These are phyloP conservation scores for Phytophthora nicotianae DNA, from an alignment of 352 stramenopile genomes.

Conservation along the genomic window DNA sequence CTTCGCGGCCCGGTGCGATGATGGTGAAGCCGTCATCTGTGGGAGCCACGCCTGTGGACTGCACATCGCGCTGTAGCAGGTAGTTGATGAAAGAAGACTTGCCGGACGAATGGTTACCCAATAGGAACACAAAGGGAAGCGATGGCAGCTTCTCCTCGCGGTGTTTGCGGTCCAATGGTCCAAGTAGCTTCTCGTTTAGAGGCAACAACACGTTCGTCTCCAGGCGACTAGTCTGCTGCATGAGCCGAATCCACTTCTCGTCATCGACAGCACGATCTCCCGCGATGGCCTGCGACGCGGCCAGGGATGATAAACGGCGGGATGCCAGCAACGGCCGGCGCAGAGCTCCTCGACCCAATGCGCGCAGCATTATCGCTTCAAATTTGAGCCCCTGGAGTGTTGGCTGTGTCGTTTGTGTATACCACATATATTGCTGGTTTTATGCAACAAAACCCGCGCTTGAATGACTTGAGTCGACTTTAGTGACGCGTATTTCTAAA, in stretches of 20 bases:
- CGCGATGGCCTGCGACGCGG: conserved; percentile 27
- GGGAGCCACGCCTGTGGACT: conserved; percentile 99
- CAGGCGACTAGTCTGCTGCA: conserved; percentile 80
- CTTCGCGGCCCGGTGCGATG: conserved; percentile 95
- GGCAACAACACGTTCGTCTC: conserved; percentile 77
- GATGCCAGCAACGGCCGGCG: conserved; percentile 14
- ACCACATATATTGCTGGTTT: neutral
- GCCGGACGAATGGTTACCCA: conserved; percentile 99
- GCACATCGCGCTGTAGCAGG: conserved; percentile 93
- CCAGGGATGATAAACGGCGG: conserved; percentile 27
- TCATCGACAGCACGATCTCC: conserved; percentile 38
- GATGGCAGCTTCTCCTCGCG: conserved; percentile 92
- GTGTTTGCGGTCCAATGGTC: conserved; percentile 89
- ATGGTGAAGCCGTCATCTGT: conserved; percentile 99
- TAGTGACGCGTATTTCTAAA: no score
- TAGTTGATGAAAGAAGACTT: conserved; percentile 99
- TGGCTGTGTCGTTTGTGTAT: neutral
- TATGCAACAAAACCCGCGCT: neutral
- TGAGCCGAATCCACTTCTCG: conserved; percentile 85
- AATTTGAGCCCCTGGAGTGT: neutral
- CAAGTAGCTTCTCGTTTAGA: conserved; percentile 86
- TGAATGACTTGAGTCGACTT: neutral
- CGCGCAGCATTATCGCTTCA: conserved; percentile 16
- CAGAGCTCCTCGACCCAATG: conserved; percentile 12
- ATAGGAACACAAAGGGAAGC: conserved; percentile 98